Base-by-base conservation (phyloP, 2,329 filamentous ascomycete species). In the Diaporthe humulicola region DNA sequence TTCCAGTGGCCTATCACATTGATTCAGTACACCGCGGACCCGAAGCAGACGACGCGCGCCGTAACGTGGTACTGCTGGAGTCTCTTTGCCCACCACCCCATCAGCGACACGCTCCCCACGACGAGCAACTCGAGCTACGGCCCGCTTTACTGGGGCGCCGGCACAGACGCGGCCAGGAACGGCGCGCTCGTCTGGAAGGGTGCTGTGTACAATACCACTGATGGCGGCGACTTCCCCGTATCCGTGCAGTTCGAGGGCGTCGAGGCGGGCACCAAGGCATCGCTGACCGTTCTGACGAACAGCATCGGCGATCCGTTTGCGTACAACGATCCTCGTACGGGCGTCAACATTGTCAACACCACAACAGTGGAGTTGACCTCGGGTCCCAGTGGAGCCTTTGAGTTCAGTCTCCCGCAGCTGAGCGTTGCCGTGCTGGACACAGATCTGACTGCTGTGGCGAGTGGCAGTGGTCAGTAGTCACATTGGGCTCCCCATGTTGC, bases 401-500 rank as follows among this genome's bases (percentile, higher is more conserved):
- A 81, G 52, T 91, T 91, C 77, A 83, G 79, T 28, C 76, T 92
- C 77, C 89, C 89, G 0, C 83, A 89, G 77, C 81, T 90, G 73
- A 90, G 88, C 77, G 86, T 92, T 60, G 89, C 88, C 14, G 86
- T 92, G 3, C 79, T 92, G 67, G 88, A 90, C 71, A 87, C 85
- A 1, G 78, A 69, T 52, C 33, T 54, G 45, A 25, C 33, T 40
- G 64, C 30, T 40, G 30, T n/a, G 22, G 22, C 45, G 48, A 69
- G 64, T 22, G 64, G 64, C 28, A 69, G 48, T n/a, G 30, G 14
- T 12, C 33, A 54, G 45, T 25, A 66, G 42, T 36, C 30, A 45
- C 9, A 50, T 54, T 17, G 17, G 28, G 33, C n/a, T 54, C 22
- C 8, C 40, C n/a, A n/a, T n/a, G 9, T 30, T 4, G 22, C 22